Conservation (phyloP, 140 eudicot species). For the Oenanthe javanica region DNA sequence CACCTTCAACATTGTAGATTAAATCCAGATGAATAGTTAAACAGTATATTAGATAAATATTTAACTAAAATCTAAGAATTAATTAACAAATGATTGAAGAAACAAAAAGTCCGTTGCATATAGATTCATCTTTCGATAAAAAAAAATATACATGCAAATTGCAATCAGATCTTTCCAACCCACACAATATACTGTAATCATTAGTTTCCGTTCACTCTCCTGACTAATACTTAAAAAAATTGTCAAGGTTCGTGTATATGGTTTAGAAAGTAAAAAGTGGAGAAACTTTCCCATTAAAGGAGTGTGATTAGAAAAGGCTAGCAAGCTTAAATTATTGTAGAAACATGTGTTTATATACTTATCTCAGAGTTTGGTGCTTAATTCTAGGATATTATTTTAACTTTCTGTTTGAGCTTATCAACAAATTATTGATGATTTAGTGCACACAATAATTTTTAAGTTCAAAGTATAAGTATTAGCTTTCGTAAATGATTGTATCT, state of each 20-base stretch:
- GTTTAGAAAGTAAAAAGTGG: not conserved
- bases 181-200: not conserved
- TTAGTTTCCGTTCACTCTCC: not conserved
- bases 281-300: not conserved
- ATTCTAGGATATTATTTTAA: not conserved
- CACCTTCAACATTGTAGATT: too few species aligned
- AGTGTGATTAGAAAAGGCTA: not conserved
- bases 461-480: not conserved
- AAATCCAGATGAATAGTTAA: not conserved
- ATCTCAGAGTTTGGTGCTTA: not conserved
- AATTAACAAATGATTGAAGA: not conserved
- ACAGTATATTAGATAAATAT: not conserved
- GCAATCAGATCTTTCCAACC: not conserved
- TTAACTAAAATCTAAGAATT: not conserved
- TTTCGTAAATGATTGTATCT: not conserved
- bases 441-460: not conserved
- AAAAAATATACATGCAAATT: not conserved
- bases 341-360: not conserved
- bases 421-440: not conserved
- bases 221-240: not conserved
- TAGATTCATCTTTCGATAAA: not conserved
- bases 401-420: slow-evolving; percentile 2
- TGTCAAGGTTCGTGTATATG: slow-evolving; percentile 1
- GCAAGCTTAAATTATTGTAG: not conserved
- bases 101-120: not conserved